These are phyloP conservation scores for Colletotrichum sidae DNA, from an alignment of 2,329 filamentous ascomycete genomes.

Conservation along the genomic window DNA sequence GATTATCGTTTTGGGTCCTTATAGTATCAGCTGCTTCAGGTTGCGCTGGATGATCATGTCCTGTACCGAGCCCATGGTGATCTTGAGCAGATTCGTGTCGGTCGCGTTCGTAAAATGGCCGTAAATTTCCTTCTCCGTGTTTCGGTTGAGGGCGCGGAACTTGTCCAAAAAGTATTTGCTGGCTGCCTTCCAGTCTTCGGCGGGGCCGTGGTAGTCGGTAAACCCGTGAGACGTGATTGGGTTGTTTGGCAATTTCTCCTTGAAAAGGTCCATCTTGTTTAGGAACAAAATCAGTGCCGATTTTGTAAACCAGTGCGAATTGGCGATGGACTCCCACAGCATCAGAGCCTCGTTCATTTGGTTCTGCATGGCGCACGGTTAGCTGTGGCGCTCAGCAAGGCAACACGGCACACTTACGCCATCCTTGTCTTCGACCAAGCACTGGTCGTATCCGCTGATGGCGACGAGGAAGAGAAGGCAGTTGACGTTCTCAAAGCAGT, in stretches of 20 bases:
- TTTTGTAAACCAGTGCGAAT: constrained; percentile 87
- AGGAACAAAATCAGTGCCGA: constrained; percentile 86
- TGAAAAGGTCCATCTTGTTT: constrained; percentile 90
- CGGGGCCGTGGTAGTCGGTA: constrained; percentile 80
- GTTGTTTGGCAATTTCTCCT: constrained; percentile 77
- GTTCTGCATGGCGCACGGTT: constrained; percentile 64
- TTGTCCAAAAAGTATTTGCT: constrained; percentile 87
- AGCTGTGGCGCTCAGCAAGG: constrained; percentile 30
- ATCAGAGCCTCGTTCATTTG: constrained; percentile 93
- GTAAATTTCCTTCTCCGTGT: constrained; percentile 72
- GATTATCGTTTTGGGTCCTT: constrained; percentile 43
- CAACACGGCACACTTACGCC: constrained; percentile 71
- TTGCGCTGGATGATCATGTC: constrained; percentile 91
- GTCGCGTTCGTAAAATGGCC: constrained; percentile 73
- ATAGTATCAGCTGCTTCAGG: constrained; percentile 82
- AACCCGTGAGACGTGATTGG: constrained; percentile 81
- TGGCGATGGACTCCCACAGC: constrained; percentile 87
- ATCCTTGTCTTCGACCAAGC: constrained; percentile 94
- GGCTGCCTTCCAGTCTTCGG: constrained; percentile 78
- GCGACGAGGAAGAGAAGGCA: constrained; percentile 93
- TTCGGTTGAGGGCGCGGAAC: constrained; percentile 80
- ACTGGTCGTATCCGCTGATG: constrained; percentile 96
- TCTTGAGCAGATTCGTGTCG: constrained; percentile 81
- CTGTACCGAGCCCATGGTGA: constrained; percentile 87
- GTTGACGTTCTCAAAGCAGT: constrained; percentile 95